Conservation (phyloP, 352 stramenopile species). For the Detonula confervacea region DNA sequence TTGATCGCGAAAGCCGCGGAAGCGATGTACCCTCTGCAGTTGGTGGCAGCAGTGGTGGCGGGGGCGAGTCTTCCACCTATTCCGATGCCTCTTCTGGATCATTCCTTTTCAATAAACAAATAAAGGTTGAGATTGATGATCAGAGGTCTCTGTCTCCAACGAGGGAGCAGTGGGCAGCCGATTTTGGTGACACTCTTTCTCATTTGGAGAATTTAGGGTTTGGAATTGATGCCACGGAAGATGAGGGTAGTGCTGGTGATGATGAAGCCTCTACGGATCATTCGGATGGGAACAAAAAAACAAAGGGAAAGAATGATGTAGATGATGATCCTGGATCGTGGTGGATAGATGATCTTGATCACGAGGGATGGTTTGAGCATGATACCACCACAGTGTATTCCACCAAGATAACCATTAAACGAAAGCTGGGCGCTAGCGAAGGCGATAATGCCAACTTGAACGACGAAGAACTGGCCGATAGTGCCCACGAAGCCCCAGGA, state of each 20-base stretch:
- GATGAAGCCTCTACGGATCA: constrained; percentile 1
- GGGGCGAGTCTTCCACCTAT: neutral
- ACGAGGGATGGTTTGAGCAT: constrained; percentile 55
- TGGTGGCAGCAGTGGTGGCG: neutral
- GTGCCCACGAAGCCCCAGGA: constrained; percentile 5
- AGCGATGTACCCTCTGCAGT: too few species aligned
- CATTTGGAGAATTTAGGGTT: constrained; percentile 43
- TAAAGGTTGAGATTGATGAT: neutral
- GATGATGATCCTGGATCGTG: constrained; percentile 25
- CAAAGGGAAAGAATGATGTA: neutral
- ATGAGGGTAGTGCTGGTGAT: constrained; percentile 12
- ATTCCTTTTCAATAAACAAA: constrained; percentile 27
- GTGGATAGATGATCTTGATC: constrained; percentile 59
- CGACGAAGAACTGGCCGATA: constrained; percentile 6
- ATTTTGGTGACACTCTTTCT: constrained; percentile 43
- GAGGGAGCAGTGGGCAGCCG: constrained; percentile 8
- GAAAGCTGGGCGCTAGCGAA: constrained; percentile 13
- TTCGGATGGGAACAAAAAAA: neutral
- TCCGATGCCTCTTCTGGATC: constrained; percentile 25
- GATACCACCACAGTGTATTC: constrained; percentile 58
- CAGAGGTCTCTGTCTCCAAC: neutral
- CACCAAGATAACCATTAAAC: constrained; percentile 20
- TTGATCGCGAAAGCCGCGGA: constrained; percentile 8
- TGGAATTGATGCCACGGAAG: constrained; percentile 20
- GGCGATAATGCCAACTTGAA: constrained; percentile 13